Base-by-base conservation (phyloP, 495 filamentous ascomycete species). In the Aspergillus mulundensis region DNA sequence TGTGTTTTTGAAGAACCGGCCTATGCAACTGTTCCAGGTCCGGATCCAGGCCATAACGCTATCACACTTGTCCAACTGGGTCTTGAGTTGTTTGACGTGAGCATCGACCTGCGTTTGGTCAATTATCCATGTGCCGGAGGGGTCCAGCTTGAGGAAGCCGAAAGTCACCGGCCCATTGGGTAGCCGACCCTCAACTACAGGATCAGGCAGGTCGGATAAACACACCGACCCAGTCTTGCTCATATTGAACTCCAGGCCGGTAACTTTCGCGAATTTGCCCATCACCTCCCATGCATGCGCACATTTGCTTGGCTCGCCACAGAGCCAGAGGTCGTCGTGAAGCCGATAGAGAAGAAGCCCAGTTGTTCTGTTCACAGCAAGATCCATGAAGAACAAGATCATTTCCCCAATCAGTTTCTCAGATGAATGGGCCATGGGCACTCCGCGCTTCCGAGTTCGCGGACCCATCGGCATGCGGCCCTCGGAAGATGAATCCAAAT, bases 291-390 rank as follows among this genome's bases (percentile, higher is more conserved):
- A 86, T 3, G 79, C 81, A 24, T 68, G 74, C 5, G 73, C 76
- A 30, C 77, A 77, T 5, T 66, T 70, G 0, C 64, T 57, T 7
- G 81, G 77, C n/a, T 78, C 69, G 0, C 67, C 66, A 7, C 76
- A 84, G 38, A 84, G 74, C 83, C 83, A 86, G 43, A 85, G 70
- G 51, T 85, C 82, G 53, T 85, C 83, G 57, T 84, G 76, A 45
- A 84, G 71, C 11, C 81, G 77, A 60, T 79, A 79, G 34, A 84
- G 61, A 20, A 78, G 67, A 20, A 81, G 70, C 6, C 75, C 66
- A 0, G 83, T 77, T 0, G 64, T 62, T 36, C 81, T 74, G 56
- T 84, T 85, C 20, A 87, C 75, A 0, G 81, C 66, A 40, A 79
- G 78, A 58, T 87, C 84, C 54, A 86, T 70, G 56, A 77, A 80